A percentile compares a stretch with the other conserved stretches of the same genome.
Conservation (phyloP, 2,329 filamentous ascomycete species). For the Didymella pomorum region DNA sequence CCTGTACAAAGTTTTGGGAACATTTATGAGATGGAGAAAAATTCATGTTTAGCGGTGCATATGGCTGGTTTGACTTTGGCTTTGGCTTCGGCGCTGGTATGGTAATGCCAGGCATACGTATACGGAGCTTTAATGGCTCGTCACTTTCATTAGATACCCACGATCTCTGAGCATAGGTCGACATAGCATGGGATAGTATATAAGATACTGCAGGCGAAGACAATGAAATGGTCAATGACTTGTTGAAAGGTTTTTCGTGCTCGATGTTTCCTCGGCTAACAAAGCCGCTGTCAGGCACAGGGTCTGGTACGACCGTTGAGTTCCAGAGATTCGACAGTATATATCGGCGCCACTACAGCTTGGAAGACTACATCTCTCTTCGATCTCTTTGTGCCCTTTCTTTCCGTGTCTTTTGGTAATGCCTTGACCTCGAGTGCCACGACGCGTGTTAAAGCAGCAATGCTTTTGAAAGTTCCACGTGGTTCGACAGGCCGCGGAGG, state of each 20-base stretch:
- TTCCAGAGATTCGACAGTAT: not conserved
- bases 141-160: slow-evolving; percentile 5
- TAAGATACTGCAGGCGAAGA: not conserved
- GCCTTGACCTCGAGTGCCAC: not conserved
- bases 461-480: not conserved
- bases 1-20: not conserved
- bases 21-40: not conserved
- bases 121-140: not conserved
- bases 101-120: not conserved
- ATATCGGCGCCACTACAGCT: not conserved
- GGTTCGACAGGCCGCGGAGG: not conserved
- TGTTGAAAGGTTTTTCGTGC: not conserved
- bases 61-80: not conserved
- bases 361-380: not conserved
- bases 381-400: not conserved
- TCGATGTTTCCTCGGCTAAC: not conserved
- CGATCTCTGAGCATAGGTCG: not conserved
- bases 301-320: not conserved
- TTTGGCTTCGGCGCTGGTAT: not conserved
- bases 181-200: not conserved
- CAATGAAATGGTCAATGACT: not conserved
- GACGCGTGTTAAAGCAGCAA: not conserved
- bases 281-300: not conserved
- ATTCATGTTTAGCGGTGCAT: slow-evolving; percentile 2
- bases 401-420: not conserved